Evolutionary conservation across 1,284 basidiomycete genomes (phyloP).

Genomic region (Sporisorium scitamineum): DNA sequence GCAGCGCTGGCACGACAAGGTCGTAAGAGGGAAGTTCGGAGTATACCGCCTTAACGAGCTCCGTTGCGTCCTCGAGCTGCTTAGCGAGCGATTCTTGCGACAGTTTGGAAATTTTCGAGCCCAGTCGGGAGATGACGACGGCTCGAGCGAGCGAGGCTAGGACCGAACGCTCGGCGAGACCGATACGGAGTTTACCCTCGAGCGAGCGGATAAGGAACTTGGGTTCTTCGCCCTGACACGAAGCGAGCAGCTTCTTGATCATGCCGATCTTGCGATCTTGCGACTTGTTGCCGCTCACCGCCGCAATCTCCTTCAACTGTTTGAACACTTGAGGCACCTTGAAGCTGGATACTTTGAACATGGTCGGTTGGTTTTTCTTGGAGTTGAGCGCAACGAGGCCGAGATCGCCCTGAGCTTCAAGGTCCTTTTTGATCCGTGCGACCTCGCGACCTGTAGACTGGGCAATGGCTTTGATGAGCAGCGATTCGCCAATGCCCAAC

Average conservation of each 20-base stretch:
- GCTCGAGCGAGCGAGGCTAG: constrained; percentile 65
- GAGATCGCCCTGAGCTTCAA: constrained; percentile 93
- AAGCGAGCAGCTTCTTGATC: constrained; percentile 92
- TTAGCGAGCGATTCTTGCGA: constrained; percentile 78
- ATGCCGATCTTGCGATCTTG: constrained; percentile 84
- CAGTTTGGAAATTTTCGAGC: constrained; percentile 70
- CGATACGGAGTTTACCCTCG: constrained; percentile 97
- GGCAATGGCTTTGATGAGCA: constrained; percentile 94
- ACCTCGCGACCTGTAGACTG: constrained; percentile 91
- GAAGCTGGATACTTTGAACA: constrained; percentile 92
- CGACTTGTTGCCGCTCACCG: constrained; percentile 81
- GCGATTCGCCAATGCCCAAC: constrained; percentile 93
- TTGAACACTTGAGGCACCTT: constrained; percentile 82
- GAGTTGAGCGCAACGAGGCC: constrained; percentile 95
- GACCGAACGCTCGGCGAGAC: constrained; percentile 90
- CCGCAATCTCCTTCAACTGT: constrained; percentile 55
- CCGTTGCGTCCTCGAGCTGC: constrained; percentile 82
- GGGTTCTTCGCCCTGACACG: constrained; percentile 86
- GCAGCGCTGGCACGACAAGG: constrained; percentile 88
- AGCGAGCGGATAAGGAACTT: constrained; percentile 96
- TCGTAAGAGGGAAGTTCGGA: constrained; percentile 96
- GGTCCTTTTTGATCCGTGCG: constrained; percentile 86
- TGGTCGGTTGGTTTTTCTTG: constrained; percentile 90
- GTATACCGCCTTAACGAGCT: constrained; percentile 88
- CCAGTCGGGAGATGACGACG: constrained; percentile 54